Evolutionary conservation across 1,139 yeast species (phyloP), one percentile per base, ranked within the genome.

Genomic region (Candida glucosophila): DNA sequence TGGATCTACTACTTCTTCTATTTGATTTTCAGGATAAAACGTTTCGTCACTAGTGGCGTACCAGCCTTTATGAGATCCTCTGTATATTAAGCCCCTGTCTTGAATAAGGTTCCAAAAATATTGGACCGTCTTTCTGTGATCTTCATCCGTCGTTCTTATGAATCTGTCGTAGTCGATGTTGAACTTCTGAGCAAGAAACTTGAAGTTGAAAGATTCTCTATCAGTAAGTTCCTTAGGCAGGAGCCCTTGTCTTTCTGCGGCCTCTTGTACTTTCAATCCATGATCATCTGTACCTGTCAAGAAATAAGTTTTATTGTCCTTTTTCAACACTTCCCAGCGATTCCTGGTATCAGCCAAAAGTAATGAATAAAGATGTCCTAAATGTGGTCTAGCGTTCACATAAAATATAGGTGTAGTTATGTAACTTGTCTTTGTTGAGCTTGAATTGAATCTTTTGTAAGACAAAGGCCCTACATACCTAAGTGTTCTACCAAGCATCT

Each of bases 271-370:
- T 57, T 90, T 90, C 34, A 86, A 57, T 0, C 99, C 99, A 49
- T 90, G 98, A 52, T 90, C 99, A 49, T 90, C 99, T 0, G 97
- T 88, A 1, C 99, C 99, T 0, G 98, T 90, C 7, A 83, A 69
- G 44, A 88, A 66, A 33, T 60, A 70, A 0, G 82, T 54, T 2
- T 47, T 42, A 1, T 37, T 40, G 5, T 21, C 25, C 0, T 69
- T 62, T 10, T 57, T 41, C 5, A 66, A 53, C 23, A 55, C 58
- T 24, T 70, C 71, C 95, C 95, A 88, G 35, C 95, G 61, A 34
- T 65, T 70, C 29, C 79, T 58, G 2, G 78, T 77, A 52, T 90
- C 97, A 25, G 90, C 77, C 19, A 90, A 54, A 1, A 86, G 62
- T 83, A 86, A 81, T 10, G 95, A 73, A 48, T 90, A 88, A 23